phyloP scores from a whole-genome alignment of 2,329 filamentous ascomycete species.

The Fusarium acutatum region DNA sequence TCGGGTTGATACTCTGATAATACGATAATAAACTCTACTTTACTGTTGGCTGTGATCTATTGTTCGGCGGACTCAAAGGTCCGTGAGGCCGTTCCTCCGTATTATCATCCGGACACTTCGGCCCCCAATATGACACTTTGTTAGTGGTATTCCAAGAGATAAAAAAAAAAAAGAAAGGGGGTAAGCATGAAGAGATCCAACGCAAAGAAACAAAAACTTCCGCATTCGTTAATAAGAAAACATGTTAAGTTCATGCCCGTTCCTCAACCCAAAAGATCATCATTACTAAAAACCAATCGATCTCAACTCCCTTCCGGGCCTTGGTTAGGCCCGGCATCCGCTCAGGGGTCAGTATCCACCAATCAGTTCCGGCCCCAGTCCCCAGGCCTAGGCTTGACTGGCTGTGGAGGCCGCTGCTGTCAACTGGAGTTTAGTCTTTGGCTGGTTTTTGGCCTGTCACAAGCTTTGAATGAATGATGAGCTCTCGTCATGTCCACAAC shows the following conservation, averaged over 20 bases:
- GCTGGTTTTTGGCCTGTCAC: slow-evolving; percentile 23
- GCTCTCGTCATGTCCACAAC: neutral
- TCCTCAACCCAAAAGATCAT: neutral
- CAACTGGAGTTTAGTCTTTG: neutral
- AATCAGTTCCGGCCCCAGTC: slow-evolving; percentile 7
- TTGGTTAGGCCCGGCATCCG: neutral
- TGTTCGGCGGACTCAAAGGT: slow-evolving; percentile 15
- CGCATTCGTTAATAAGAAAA: neutral
- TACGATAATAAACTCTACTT: neutral
- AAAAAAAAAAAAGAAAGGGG: neutral
- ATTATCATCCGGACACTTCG: slow-evolving; percentile 1
- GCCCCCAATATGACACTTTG: neutral
- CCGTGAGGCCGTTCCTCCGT: neutral
- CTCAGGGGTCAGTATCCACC: slow-evolving; percentile 31
- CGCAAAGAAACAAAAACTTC: neutral
- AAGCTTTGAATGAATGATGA: slow-evolving; percentile 8
- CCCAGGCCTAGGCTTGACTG: neutral
- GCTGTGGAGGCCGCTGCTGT: slow-evolving; percentile 8
- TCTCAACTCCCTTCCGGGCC: neutral
- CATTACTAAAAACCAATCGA: slow-evolving; percentile 8
- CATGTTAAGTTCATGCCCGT: slow-evolving; percentile 7
- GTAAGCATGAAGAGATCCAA: neutral
- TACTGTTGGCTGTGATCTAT: too few species aligned
- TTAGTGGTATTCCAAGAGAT: neutral
- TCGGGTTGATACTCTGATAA: neutral